Evolutionary conservation across 345 rosid genomes (phyloP).

Genomic region (Eucalyptus rudis): DNA sequence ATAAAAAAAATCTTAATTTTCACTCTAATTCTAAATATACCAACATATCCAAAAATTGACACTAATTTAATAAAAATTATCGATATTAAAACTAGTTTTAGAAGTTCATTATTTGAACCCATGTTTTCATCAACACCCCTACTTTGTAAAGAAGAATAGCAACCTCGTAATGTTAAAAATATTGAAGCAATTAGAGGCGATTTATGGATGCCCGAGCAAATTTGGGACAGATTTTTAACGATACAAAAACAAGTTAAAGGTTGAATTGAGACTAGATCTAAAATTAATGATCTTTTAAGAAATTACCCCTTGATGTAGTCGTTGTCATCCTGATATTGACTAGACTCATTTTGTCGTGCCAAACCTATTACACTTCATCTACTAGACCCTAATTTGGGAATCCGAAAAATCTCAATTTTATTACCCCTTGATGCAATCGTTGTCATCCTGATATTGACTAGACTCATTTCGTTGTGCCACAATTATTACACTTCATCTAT

Average conservation of each 20-base stretch:
- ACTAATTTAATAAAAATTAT: no score
- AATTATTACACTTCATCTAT: no score
- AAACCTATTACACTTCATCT: no score
- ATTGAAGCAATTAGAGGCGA: neutral
- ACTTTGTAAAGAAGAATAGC: no score
- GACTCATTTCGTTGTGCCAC: neutral
- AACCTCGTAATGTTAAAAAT: neutral
- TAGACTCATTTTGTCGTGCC: neutral
- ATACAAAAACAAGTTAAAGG: neutral
- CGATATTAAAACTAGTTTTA: neutral
- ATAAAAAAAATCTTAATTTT: no score
- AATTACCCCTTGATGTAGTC: neutral
- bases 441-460: neutral
- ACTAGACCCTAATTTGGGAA: no score
- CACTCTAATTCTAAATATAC: no score
- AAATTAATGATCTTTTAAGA: neutral
- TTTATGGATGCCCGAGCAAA: fast-evolving
- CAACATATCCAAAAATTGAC: no score
- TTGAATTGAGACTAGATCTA: neutral
- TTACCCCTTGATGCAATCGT: neutral
- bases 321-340: no score
- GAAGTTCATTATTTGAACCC: neutral
- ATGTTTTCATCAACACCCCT: no score
- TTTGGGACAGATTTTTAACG: neutral
- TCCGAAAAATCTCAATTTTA: no score